phyloP scores from a whole-genome alignment of 2,329 filamentous ascomycete species.

The Trichophyton mentagrophytes region DNA sequence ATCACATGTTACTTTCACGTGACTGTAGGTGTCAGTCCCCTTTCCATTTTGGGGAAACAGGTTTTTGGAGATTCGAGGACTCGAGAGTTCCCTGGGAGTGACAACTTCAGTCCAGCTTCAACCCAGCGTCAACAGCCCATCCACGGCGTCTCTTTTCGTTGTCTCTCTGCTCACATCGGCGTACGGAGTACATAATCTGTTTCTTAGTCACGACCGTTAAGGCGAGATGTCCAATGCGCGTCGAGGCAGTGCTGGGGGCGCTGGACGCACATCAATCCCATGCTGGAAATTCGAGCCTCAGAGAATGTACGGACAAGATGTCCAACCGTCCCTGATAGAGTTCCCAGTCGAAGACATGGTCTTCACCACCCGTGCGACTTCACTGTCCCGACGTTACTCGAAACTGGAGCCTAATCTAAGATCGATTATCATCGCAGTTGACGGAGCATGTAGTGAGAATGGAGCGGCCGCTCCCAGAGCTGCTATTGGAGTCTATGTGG shows the following conservation, averaged over 20 bases:
- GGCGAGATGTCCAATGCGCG: background rate
- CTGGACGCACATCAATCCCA: background rate
- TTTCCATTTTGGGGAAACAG: background rate
- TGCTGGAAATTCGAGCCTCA: background rate
- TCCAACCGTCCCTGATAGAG: background rate
- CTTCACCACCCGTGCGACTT: background rate
- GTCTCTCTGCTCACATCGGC: background rate
- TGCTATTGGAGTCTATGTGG: background rate
- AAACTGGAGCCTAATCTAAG: background rate
- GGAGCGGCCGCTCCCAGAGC: background rate
- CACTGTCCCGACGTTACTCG: background rate
- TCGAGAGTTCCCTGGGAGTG: background rate
- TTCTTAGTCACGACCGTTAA: background rate
- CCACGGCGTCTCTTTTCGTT: background rate
- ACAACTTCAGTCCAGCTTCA: background rate
- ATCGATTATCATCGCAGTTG: conserved; percentile 1
- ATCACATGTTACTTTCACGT: background rate
- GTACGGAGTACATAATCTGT: background rate
- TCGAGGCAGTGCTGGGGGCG: background rate
- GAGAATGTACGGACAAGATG: background rate
- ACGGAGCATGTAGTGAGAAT: background rate
- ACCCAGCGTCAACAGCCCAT: no score
- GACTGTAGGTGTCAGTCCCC: background rate
- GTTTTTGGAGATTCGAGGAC: background rate
- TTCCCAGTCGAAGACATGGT: background rate